Base-by-base conservation (phyloP, 805 yeast genomes). In the Aciculoconidium aculeatum region DNA sequence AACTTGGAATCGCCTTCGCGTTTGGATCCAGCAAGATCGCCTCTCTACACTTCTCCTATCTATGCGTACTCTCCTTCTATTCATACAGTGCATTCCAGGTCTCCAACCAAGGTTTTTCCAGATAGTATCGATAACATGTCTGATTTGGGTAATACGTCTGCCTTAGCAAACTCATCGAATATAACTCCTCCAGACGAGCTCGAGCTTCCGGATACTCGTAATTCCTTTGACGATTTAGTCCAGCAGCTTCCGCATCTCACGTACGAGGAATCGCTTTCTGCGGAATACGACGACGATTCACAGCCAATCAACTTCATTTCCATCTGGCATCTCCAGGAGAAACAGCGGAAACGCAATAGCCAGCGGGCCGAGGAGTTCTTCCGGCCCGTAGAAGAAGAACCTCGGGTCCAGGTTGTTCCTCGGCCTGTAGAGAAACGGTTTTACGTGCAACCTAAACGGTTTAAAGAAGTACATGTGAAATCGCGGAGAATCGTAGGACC, bases 101-200 rank as follows among this genome's bases (percentile, higher is more conserved):
- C 8, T 18, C 8, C 20, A 18, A 18, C 9, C 20, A 18, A 18
- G 8, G 10, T 8, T 18, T 8, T 8, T 10, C 20, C 10, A 8
- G 20, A 18, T 10, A 18, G 10, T 18, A 10, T 10, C 10, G 20
- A 8, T 18, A 10, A 18, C 20, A 10, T 10, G 20, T 18, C 20
- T 10, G 20, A 18, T n/a, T n/a, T n/a, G n/a, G n/a, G n/a, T n/a
- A 37, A 39, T 7, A 27, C 21, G 14, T 18, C 34, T 25, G 50
- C 54, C 4, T 50, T 66, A 21, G 71, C 70, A 2, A 66, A 66
- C 42, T 65, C 71, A 0, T 61, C 71, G 2, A 62, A 61, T 32
- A 46, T 64, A 12, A 55, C 55, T 4, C 61, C 60, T 9, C 59
- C 53, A 3, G 55, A 44, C 19, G 58, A 56, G 22, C 37, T 60